Evolutionary conservation across 1,284 basidiomycete genomes (phyloP).

Genomic region (Papiliotrema flavescens): DNA sequence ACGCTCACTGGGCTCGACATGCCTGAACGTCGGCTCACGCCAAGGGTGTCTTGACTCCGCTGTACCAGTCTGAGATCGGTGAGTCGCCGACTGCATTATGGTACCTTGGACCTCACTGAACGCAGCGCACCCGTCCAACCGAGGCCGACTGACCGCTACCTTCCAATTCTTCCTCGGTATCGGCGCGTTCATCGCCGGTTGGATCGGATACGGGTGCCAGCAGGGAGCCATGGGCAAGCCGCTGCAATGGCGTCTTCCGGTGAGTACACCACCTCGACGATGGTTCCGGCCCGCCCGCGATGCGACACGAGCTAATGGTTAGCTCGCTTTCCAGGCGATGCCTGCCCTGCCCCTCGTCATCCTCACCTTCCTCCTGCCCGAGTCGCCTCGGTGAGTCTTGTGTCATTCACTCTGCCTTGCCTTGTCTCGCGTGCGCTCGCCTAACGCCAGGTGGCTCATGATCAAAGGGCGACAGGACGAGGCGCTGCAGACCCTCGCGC

Average conservation of each 20-base stretch:
- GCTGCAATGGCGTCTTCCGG: conserved; percentile 57
- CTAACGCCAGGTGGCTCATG: conserved; percentile 62
- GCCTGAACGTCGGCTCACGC: neutral
- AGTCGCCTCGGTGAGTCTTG: conserved; percentile 59
- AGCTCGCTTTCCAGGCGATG: conserved; percentile 45
- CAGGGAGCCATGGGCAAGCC: conserved; percentile 30
- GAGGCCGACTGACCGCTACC: conserved; percentile 60
- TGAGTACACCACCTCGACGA: conserved; percentile 48
- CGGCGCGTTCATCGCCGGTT: conserved; percentile 50
- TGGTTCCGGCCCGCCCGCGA: no score
- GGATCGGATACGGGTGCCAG: conserved; percentile 50
- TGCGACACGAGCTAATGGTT: neutral
- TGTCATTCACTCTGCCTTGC: no score
- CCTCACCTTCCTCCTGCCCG: conserved; percentile 57
- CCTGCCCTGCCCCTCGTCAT: conserved; percentile 58
- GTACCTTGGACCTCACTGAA: no score
- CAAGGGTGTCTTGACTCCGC: conserved; percentile 33
- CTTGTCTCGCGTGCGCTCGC: conserved; percentile 53
- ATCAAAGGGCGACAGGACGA: conserved; percentile 56
- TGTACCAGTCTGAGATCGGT: conserved; percentile 61
- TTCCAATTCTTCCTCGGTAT: conserved; percentile 59
- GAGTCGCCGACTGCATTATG: no score
- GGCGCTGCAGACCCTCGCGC: conserved; percentile 56
- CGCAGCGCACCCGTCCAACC: conserved; percentile 61
- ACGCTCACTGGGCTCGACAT: neutral